Base-by-base conservation (phyloP, 352 stramenopile species). In the Sclerospora graminicola region DNA sequence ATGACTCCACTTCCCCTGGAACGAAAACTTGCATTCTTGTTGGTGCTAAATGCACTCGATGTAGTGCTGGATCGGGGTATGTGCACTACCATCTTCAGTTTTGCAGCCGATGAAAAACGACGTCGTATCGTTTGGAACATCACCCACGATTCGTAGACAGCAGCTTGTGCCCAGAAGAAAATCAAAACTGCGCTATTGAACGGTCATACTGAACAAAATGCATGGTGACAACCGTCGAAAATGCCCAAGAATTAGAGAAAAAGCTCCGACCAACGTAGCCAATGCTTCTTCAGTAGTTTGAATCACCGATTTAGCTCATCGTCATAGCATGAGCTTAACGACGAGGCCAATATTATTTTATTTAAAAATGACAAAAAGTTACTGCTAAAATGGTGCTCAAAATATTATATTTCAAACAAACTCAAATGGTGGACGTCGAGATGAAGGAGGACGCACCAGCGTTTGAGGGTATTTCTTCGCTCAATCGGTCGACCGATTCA, bases 391-490 rank as follows among this genome's bases (percentile, higher is more conserved):
- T n/a, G n/a, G n/a, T n/a, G n/a, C n/a, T n/a, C n/a, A n/a, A n/a
- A n/a, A n/a, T n/a, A n/a, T n/a, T n/a, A n/a, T n/a, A n/a, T n/a
- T n/a, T n/a, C n/a, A 26, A 26, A 6, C 6, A 26, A 26, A 26
- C 6, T 26, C 21, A 26, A 6, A 82, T 79, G 66, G 46, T 48
- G 50, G 70, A 83, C 48, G 70, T 71, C 37, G 69, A 82, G 54
- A 85, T 85, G 73, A 81, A 73, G 56, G 63, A 80, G 21, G 69
- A 77, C 48, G 50, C 52, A 50, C 67, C 68, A 8, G 57, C 48
- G 51, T 92, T 92, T 41, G 76, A 86, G 43, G 80, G 80, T 51
- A 89, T 92, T 40, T 92, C 80, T 18, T 86, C 74, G 8, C 66
- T 66, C 45, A 88, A 89, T 47, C 71, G 80, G 24, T 69, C 75